These are phyloP conservation scores for Globisporangium abappressorium DNA, from an alignment of 352 stramenopile genomes.

Conservation along the genomic window DNA sequence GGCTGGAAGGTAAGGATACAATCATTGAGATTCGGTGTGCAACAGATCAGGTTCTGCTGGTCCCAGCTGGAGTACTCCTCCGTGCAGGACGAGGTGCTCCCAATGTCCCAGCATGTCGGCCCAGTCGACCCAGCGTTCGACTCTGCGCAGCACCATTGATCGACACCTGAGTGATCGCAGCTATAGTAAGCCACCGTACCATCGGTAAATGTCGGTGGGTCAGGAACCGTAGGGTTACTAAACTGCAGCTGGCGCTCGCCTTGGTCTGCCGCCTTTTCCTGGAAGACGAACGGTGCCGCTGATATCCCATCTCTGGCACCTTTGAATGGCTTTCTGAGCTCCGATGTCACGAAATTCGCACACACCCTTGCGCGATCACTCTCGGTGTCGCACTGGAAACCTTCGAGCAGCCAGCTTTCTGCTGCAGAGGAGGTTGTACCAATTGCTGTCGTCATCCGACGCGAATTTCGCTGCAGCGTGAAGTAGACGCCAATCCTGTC, in stretches of 20 bases:
- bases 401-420: constrained; percentile 36
- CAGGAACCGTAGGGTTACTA: constrained; percentile 14
- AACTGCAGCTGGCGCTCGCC: constrained; percentile 38
- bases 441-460: too few species aligned
- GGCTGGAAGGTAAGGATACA: constrained; percentile 40
- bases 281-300: constrained; percentile 4
- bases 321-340: constrained; percentile 16
- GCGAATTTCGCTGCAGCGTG: constrained; percentile 20
- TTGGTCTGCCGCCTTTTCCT: not conserved
- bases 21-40: constrained; percentile 22
- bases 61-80: constrained; percentile 35
- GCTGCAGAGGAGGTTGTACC: not conserved
- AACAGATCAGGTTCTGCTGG: constrained; percentile 56
- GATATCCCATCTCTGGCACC: not conserved
- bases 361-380: constrained; percentile 20
- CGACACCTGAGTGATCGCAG: constrained; percentile 27
- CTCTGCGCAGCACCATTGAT: constrained; percentile 46
- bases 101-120: constrained; percentile 39
- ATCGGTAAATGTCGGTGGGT: constrained; percentile 26
- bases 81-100: constrained; percentile 16
- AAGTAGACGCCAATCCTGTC: constrained; percentile 31
- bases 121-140: constrained; percentile 25
- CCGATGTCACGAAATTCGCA: constrained; percentile 23
- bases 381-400: constrained; percentile 31
- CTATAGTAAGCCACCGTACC: constrained; percentile 36